phyloP scores from a whole-genome alignment of 805 yeast species.

The Cyberlindnera sargentensis region DNA sequence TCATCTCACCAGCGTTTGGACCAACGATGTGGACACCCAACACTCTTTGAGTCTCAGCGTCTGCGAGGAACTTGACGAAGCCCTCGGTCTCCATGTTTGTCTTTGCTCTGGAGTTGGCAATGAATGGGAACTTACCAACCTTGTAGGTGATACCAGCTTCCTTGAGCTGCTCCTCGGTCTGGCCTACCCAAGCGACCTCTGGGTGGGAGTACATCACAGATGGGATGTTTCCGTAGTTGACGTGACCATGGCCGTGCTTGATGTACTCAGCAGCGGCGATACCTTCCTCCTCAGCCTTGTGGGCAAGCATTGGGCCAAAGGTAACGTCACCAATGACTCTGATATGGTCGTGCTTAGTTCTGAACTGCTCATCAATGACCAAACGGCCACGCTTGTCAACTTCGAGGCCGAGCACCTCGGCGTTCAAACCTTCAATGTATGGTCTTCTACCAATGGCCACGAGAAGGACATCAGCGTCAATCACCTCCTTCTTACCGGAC shows the following conservation, averaged over 20 bases:
- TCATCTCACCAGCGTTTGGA: constrained; percentile 99
- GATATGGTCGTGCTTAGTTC: constrained; percentile 87
- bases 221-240: constrained; percentile 96
- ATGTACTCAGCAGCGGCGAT: constrained; percentile 96
- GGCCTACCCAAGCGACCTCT: constrained; percentile 99
- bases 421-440: constrained; percentile 80
- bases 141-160: constrained; percentile 87
- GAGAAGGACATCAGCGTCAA: constrained; percentile 88
- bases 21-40: constrained; percentile 97
- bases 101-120: constrained; percentile 99
- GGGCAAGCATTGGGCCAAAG: constrained; percentile 98
- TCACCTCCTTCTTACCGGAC: constrained; percentile 66
- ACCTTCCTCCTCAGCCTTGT: constrained; percentile 99
- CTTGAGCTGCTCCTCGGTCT: constrained; percentile 90
- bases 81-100: constrained; percentile 97
- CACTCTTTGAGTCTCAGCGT: constrained; percentile 94
- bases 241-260: constrained; percentile 93
- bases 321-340: constrained; percentile 98
- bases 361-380: constrained; percentile 89
- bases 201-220: constrained; percentile 99
- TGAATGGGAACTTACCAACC: constrained; percentile 96
- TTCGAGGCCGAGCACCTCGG: constrained; percentile 86
- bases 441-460: constrained; percentile 99
- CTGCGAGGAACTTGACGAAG: constrained; percentile 91
- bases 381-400: constrained; percentile 88